These are phyloP conservation scores for Naganishia randhawae DNA, from an alignment of 768 basidiomycete genomes.

Conservation along the genomic window DNA sequence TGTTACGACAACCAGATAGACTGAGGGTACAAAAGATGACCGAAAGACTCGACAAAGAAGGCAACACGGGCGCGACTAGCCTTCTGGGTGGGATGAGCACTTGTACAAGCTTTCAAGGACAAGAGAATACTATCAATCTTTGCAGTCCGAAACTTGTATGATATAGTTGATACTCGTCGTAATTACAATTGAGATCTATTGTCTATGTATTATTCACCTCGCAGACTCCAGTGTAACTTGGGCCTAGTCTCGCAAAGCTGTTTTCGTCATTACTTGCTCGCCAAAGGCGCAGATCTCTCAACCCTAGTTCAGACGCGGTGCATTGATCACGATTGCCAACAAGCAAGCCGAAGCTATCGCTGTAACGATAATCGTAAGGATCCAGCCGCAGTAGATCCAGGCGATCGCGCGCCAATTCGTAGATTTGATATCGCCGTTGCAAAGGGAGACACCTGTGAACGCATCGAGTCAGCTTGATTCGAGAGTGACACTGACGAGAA, in stretches of 20 bases:
- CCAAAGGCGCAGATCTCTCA: neutral
- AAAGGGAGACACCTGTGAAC: slow-evolving; percentile 45
- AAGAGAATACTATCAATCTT: no score
- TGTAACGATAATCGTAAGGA: slow-evolving; percentile 44
- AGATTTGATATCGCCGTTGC: slow-evolving; percentile 45
- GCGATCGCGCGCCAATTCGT: slow-evolving; percentile 50
- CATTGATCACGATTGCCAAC: slow-evolving; percentile 47
- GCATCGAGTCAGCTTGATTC: slow-evolving; percentile 14
- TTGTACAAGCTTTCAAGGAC: no score
- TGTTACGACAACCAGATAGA: no score
- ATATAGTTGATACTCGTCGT: neutral
- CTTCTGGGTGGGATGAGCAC: no score
- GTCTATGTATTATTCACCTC: neutral
- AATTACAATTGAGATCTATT: neutral
- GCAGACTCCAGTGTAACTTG: no score
- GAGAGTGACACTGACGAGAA: neutral
- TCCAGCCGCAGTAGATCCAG: slow-evolving; percentile 48
- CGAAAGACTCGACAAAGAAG: no score
- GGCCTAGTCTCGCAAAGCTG: neutral
- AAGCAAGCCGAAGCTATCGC: slow-evolving; percentile 42
- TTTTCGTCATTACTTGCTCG: neutral
- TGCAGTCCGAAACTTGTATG: no score
- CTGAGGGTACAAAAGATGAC: no score
- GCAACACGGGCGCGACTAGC: no score
- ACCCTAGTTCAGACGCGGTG: slow-evolving; percentile 35